Percentiles rank a stretch among this genome's conserved stretches.
phyloP scores from a whole-genome alignment of 2,329 filamentous ascomycete species.

The Sordariomycetes sp. region DNA sequence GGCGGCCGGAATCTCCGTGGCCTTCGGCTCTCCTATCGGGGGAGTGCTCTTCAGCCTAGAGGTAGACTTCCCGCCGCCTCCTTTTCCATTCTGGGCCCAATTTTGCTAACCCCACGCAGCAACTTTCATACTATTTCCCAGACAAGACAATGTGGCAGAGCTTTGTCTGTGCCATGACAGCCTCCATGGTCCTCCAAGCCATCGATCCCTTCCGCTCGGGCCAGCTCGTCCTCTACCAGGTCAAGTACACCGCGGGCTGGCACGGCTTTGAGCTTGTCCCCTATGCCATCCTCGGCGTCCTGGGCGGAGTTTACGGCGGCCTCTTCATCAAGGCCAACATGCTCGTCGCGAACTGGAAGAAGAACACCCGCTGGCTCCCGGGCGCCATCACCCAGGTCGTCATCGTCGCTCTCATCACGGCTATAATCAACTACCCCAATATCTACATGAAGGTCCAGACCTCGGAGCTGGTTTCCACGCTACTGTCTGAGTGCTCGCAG shows the following conservation, averaged over 20 bases:
- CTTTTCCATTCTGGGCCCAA: no score
- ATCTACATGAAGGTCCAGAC: constrained; percentile 91
- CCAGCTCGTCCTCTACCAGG: constrained; percentile 91
- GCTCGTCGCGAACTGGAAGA: constrained; percentile 72
- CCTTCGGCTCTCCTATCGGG: constrained; percentile 88
- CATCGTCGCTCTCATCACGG: constrained; percentile 69
- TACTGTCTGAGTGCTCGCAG: constrained; percentile 84
- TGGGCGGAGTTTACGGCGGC: constrained; percentile 89
- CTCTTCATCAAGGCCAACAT: constrained; percentile 95
- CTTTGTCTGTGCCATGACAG: constrained; percentile 99
- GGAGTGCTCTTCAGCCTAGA: constrained; percentile 95
- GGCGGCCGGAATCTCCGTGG: constrained; percentile 84
- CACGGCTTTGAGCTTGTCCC: constrained; percentile 89
- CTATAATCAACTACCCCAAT: constrained; percentile 89
- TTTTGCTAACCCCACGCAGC: constrained; percentile 30
- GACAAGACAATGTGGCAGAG: constrained; percentile 99
- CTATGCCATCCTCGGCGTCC: constrained; percentile 73
- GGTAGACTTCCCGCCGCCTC: constrained; percentile 26
- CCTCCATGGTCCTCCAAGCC: constrained; percentile 83
- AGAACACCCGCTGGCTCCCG: constrained; percentile 52
- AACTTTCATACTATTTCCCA: constrained; percentile 94
- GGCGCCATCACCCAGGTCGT: constrained; percentile 72
- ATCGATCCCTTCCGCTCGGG: constrained; percentile 92
- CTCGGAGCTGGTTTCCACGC: constrained; percentile 79
- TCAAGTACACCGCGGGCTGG: constrained; percentile 86